Evolutionary conservation across 345 rosid species (phyloP), one percentile per base, ranked within the genome.

Genomic region (Linum trigynum): DNA sequence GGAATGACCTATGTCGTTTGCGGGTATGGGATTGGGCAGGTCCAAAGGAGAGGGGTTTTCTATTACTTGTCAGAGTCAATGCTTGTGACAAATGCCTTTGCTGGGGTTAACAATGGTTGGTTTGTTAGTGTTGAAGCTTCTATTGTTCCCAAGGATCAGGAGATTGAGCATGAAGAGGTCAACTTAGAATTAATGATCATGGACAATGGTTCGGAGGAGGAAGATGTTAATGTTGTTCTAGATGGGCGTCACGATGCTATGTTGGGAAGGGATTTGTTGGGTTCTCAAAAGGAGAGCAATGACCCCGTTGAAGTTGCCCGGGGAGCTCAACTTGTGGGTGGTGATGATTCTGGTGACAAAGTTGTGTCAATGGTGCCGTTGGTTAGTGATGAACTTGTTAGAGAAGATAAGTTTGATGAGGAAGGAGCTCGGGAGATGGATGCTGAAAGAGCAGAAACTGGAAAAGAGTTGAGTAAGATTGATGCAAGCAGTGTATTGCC

Each of bases 21-120:
- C 0, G 36, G 23, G 5, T n/a, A 51, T 39, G 4, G 66, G 41
- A 76, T 61, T 69, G 69, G 38, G 39, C 59, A 81, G 86, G 86
- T 79, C 3, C 76, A 77, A 71, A 80, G 89, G 15, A 71, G 67
- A 72, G 87, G 87, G 14, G 6, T 10, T 10, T 76, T 73, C 66
- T 90, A 82, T 74, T 74, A 75, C 65, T 68, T 88, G 43, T 63
- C 80, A 0, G 95, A 87, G 56, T 75, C 82, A 56, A 77, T 83
- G 82, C 65, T 57, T 36, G 77, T 86, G 37, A 72, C 10, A 56
- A 80, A 64, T 70, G 88, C 77, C n/a, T 87, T 87, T 66, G 55
- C 41, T 36, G 83, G 86, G 11, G 38, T 76, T 7, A 61, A 59
- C 35, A 69, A 57, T 51, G 61, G 62, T 65, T 84, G 92, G 95